Evolutionary conservation across 2,329 filamentous ascomycete species (phyloP), one percentile per base, ranked within the genome.

Genomic region (Lecanosticta acicola): DNA sequence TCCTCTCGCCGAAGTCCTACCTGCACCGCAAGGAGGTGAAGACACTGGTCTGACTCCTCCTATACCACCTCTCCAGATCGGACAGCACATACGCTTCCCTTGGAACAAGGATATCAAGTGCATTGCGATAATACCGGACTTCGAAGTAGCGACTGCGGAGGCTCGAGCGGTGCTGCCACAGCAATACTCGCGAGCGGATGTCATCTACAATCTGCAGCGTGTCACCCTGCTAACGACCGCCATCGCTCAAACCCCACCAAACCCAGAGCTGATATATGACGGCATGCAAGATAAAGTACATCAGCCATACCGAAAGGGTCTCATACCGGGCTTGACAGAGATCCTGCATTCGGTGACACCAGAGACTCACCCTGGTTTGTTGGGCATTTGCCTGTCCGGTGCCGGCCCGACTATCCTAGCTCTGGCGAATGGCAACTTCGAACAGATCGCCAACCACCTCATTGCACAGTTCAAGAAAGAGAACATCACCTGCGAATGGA

Each of bases 251-350:
- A 91, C 86, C 5, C 91, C 93, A 8, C 91, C 90, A 1, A 85
- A 96, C 63, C 84, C 93, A 17, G 84, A 94, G 59, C 84, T 94
- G 68, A 98, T 98, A 66, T 94, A 94, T 72, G 82, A 94, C 39
- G 91, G 90, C 38, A 98, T 98, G 93, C 93, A 97, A 71, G 93
- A 98, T 73, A 94, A 90, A 70, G 81, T 98, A 50, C 93, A 98
- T 71, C 93, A 98, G 69, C 93, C 89, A 35, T 97, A 98, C 73
- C 84, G 93, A 43, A 84, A 93, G 69, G 84, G 79, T 2, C 79
- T 98, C 51, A 94, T 98, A 57, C 93, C 93, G 1, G 93, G 91
- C 0, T 77, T 98, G 46, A 85, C 86, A 13, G 85, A 95, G 64
- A 91, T 98, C 43, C 81, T 98, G 42, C 81, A 88, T 66, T 91